Conservation (phyloP, 352 stramenopile species). For the Globisporangium cylindrosporum region DNA sequence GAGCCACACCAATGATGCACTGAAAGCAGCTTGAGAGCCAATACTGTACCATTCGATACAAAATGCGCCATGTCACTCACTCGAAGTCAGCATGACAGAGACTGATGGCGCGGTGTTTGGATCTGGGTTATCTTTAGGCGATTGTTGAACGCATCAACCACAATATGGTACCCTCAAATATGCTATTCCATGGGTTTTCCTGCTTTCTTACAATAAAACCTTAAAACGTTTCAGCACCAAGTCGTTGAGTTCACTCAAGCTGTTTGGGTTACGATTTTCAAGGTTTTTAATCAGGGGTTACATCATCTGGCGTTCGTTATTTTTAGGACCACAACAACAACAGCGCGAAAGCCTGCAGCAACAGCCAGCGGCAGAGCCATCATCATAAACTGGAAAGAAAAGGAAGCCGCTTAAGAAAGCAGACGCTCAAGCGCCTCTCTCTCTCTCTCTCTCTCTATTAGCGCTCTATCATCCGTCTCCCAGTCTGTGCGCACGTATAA, state of each 20-base stretch:
- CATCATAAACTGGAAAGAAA: conserved; percentile 4
- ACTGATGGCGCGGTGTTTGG: background rate
- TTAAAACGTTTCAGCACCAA: background rate
- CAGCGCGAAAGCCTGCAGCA: background rate
- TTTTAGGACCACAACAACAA: conserved; percentile 3
- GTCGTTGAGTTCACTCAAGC: background rate
- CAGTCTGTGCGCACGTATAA: background rate
- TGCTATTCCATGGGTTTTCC: background rate
- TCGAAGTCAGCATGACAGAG: background rate
- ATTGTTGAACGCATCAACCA: background rate
- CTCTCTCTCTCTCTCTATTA: conserved; percentile 2
- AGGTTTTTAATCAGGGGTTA: background rate
- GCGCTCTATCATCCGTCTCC: background rate
- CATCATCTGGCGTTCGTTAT: background rate
- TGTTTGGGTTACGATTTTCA: background rate
- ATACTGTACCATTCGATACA: background rate
- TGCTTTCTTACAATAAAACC: background rate
- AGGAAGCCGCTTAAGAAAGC: conserved; percentile 2
- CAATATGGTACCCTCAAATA: background rate
- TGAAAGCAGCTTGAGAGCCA: background rate
- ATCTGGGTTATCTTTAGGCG: background rate
- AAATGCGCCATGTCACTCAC: background rate
- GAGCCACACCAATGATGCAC: background rate
- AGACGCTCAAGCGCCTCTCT: background rate
- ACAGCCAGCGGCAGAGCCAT: conserved; percentile 1